Evolutionary conservation across 139 green algal species (phyloP), one percentile per base, ranked within the genome.

Genomic region (Coelastrella sp.): DNA sequence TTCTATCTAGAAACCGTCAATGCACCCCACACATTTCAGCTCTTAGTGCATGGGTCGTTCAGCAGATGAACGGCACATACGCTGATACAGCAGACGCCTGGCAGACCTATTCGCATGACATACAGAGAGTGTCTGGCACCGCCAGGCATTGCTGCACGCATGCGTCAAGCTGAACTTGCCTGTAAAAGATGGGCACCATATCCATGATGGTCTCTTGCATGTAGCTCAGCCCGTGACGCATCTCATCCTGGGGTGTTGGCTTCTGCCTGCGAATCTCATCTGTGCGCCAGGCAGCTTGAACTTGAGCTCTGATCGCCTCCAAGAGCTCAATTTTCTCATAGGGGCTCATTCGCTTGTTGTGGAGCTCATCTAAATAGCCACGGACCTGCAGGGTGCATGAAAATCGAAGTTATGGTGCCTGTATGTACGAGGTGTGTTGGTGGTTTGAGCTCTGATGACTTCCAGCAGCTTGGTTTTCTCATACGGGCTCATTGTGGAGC

Each of bases 191-290:
- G 19, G 93, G 92, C 86, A 95, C 79, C n/a, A 95, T 94, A 56
- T 94, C 87, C 60, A 97, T 99, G 92, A 99, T 98, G 71, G 97
- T 98, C 54, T 97, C 92, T 88, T 98, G 93, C 84, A 99, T 97
- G 95, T 99, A 99, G 20, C 91, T 94, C 93, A 99, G 94, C 22
- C 98, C 98, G 58, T 96, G 94, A 17, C 98, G 93, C 95, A 98
- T 98, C 95, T 99, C 98, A 82, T 99, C 98, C 47, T 97, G 94
- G 8, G 98, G 98, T 4, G 95, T 98, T 58, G 98, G 98, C 91
- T 98, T 97, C 83, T 92, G 92, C 47, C 98, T 90, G 19, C 98
- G 92, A 90, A 99, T 99, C 94, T 99, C 98, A 89, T 99, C 98
- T 4, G 98, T 99, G 68, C 97, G 92, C 98, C 98, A 99, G 7